phyloP scores from a whole-genome alignment of 495 filamentous ascomycete species.

The Darksidea phi region DNA sequence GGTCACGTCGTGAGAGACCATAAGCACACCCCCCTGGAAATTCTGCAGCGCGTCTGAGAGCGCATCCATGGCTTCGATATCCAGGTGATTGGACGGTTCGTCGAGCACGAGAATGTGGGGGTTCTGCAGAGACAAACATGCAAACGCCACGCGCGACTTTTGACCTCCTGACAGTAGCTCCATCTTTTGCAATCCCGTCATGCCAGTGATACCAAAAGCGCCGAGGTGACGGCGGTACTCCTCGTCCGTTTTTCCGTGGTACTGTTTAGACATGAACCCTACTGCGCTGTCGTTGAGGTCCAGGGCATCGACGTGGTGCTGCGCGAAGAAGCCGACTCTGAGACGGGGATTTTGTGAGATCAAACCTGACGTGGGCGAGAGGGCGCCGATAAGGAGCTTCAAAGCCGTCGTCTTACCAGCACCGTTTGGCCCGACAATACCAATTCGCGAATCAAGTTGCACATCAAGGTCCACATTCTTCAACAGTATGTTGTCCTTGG shows the following conservation, averaged over 20 bases:
- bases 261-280: constrained; percentile 90
- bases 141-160: constrained; percentile 97
- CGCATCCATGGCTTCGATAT: constrained; percentile 99
- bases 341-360: constrained; percentile 86
- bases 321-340: constrained; percentile 93
- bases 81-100: constrained; percentile 96
- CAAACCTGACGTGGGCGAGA: constrained; percentile 71
- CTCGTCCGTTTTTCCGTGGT: constrained; percentile 88
- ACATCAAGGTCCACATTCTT: constrained; percentile 89
- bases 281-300: constrained; percentile 87
- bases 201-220: constrained; percentile 97
- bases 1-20: constrained; percentile 99
- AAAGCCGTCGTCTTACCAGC: constrained; percentile 97
- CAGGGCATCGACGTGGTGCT: constrained; percentile 96
- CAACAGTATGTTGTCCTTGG: constrained; percentile 73
- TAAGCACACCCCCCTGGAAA: constrained; percentile 92
- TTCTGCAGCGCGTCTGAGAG: constrained; percentile 74
- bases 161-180: constrained; percentile 91
- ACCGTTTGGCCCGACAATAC: constrained; percentile 97
- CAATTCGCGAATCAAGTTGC: constrained; percentile 95
- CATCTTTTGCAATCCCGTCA: constrained; percentile 96
- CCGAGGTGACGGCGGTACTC: constrained; percentile 95
- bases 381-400: constrained; percentile 86
- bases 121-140: constrained; percentile 85
- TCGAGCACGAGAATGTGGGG: constrained; percentile 97